Percentiles rank a stretch among this genome's conserved stretches.
Conservation (phyloP, 208 protist species). For the Wallacemonas sp. region DNA sequence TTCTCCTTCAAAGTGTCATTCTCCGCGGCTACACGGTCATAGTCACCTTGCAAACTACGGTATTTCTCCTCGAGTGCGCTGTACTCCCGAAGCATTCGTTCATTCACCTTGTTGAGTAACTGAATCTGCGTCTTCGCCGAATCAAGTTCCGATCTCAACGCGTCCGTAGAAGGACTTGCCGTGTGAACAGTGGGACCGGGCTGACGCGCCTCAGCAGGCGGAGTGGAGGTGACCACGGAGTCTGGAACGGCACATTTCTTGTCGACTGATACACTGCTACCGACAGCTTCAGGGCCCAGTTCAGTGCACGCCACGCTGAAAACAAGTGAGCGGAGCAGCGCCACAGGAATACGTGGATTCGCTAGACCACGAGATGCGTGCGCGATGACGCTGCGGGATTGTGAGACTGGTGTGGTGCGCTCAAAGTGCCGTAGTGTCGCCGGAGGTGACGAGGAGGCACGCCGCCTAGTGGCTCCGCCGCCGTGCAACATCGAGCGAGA, state of each 20-base stretch:
- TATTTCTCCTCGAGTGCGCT: slow-evolving; percentile 53
- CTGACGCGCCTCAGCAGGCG: too few relatives aligned
- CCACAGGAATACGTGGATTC: neutral
- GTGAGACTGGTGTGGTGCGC: neutral
- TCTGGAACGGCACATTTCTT: too few relatives aligned
- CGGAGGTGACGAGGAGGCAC: slow-evolving; percentile 8
- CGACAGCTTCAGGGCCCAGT: too few relatives aligned
- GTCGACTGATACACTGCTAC: too few relatives aligned
- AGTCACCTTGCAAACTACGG: slow-evolving; percentile 26
- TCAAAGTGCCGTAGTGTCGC: slow-evolving; percentile 14
- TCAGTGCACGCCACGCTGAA: neutral
- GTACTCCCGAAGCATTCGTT: slow-evolving; percentile 41
- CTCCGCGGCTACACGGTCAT: slow-evolving; percentile 26
- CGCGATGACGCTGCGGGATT: neutral
- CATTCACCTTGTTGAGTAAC: slow-evolving; percentile 53
- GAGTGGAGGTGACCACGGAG: too few relatives aligned
- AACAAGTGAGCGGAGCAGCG: neutral
- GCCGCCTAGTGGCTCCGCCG: slow-evolving; percentile 1
- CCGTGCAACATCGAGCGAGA: too few relatives aligned
- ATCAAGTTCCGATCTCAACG: slow-evolving; percentile 30
- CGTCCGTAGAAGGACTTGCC: neutral
- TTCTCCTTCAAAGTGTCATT: slow-evolving; percentile 36
- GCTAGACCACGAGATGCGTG: neutral
- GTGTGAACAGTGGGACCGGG: neutral
- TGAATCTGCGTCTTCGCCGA: slow-evolving; percentile 62